Base-by-base conservation (phyloP, 495 filamentous ascomycete genomes). In the Tuber aestivum region DNA sequence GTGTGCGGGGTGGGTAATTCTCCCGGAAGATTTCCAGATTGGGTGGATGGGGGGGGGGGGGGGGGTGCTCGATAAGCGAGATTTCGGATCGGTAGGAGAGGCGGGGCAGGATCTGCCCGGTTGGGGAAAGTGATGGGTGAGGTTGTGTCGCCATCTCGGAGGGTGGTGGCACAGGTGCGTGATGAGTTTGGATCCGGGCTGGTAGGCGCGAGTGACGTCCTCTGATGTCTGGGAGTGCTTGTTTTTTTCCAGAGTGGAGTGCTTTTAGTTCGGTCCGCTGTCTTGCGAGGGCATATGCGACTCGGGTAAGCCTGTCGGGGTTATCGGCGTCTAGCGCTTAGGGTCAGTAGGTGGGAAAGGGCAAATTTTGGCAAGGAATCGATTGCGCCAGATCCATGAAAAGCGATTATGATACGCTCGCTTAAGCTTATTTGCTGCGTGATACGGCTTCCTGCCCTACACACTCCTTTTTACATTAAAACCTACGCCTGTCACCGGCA, bases 61-160 rank as follows among this genome's bases (percentile, higher is more conserved):
- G n/a, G n/a, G n/a, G n/a, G n/a, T 48, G 48, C 48, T 56, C 50
- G 50, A 61, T 61, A 61, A 61, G 50, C 50, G 50, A 61, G 50
- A 32, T 61, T 61, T 5, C 32, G n/a, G 50, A 61, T 65, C 56
- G 56, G 27, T 16, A 65, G 56, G 2, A 12, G n/a, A n/a, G 12
- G 16, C n/a, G n/a, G n/a, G 12, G n/a, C n/a, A 65, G 56, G n/a
- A 65, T 65, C 56, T 65, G 27, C 56, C 56, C 12, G 12, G 27
- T n/a, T 65, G 56, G 12, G n/a, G n/a, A 6, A 65, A 65, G 56
- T 65, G 56, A 65, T 65, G n/a, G n/a, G 10, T 32, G 12, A 16
- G 56, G 56, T 65, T 32, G n/a, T 65, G n/a, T 65, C 56, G 10
- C 56, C n/a, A 14, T 5, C 7, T n/a, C n/a, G 0, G 50, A 1